Base-by-base conservation (phyloP, 176 grass and related monocot species). In the Oryza australiensis region DNA sequence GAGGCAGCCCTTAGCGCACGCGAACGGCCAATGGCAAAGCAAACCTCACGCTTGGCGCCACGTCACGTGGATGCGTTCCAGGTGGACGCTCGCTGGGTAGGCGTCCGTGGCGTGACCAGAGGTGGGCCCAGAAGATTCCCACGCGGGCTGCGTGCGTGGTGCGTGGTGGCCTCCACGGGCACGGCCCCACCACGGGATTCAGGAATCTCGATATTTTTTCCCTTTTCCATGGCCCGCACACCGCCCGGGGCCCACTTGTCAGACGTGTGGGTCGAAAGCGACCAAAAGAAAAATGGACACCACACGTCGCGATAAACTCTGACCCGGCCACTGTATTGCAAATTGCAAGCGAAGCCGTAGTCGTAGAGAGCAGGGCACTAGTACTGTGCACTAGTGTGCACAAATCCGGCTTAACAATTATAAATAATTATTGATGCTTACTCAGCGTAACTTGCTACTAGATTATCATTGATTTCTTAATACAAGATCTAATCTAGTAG, bases 191-290 rank as follows among this genome's bases (percentile, higher is more conserved):
- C 55, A 35, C 38, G 27, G 10, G 80, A 83, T 74, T 49, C 80
- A 22, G 20, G 80, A 82, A 82, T 74, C 80, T 82, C 27, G 40
- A 73, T 64, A 64, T 64, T 33, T 64, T 32, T 46, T 7, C 22
- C 68, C 18, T 43, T 64, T 64, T 22, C 51, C 18, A 22, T 20
- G 51, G 18, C 51, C 51, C 18, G 20, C 1, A n/a, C 18, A 55
- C 0, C 20, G 6, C 5, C 0, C 3, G 4, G n/a, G 73, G 43
- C 6, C 65, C 65, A 7, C 1, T 3, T 33, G 3, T 8, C 20
- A 12, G 7, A 0, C 0, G 0, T n/a, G 1, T n/a, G 1, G 15
- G 5, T 20, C 51, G 16, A 55, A 51, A 51, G 15, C 48, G 5
- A 20, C 48, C 15, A 1, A 40, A 40, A 40, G 10, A 10, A 38